These are phyloP conservation scores for Agapanthus africanus DNA, from an alignment of 106 monocot species.

Conservation along the genomic window DNA sequence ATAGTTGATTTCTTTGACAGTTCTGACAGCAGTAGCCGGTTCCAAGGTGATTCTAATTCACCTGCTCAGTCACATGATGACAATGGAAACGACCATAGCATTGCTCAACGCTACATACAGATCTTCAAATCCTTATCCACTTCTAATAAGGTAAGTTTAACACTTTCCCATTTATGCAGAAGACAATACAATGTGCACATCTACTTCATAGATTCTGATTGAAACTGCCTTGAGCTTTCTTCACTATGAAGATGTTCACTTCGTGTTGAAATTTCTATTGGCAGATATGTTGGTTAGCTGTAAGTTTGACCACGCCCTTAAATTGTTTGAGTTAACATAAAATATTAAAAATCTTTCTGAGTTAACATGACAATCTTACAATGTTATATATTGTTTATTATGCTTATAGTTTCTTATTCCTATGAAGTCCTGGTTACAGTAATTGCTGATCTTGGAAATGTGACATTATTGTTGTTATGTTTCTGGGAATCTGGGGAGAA, in stretches of 20 bases:
- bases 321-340: too few relatives aligned
- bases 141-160: slow-evolving; percentile 42
- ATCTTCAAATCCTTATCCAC: slow-evolving; percentile 29
- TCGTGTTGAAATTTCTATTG: not conserved
- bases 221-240: not conserved
- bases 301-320: too few relatives aligned
- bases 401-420: too few relatives aligned
- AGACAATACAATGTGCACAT: not conserved
- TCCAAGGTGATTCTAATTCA: slow-evolving; percentile 9
- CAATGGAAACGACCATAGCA: slow-evolving; percentile 10
- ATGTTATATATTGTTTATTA: too few relatives aligned
- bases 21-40: slow-evolving; percentile 19
- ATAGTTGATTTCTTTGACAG: slow-evolving; percentile 45
- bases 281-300: not conserved
- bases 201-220: not conserved
- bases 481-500: too few relatives aligned
- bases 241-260: not conserved
- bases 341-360: too few relatives aligned
- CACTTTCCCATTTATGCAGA: slow-evolving; percentile 1
- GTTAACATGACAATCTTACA: too few relatives aligned
- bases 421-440: too few relatives aligned
- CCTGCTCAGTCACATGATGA: slow-evolving; percentile 14
- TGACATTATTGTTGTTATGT: too few relatives aligned
- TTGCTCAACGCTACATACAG: slow-evolving; percentile 47
- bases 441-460: too few relatives aligned